Evolutionary conservation across 1,284 basidiomycete genomes (phyloP), one percentile per base, ranked within the genome.

Genomic region (Apiotrichum veenhuisii): DNA sequence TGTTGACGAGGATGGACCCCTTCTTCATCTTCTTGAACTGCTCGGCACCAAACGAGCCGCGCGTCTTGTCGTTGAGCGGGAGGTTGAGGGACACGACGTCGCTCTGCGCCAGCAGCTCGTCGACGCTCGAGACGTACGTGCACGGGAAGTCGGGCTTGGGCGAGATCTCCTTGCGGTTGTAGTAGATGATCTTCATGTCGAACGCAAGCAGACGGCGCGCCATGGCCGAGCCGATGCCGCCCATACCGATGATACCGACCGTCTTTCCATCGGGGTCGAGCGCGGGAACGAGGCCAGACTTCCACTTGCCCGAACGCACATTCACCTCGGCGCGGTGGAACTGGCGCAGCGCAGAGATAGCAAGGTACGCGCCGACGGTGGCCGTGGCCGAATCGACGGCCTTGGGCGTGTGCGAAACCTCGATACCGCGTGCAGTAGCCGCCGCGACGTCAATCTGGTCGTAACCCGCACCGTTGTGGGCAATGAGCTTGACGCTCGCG

Each of bases 381-480:
- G 92, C 92, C 0, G 92, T 94, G 4, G 87, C 91, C 63, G 92
- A 89, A 77, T 96, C 89, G 50, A 95, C 92, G 3, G 90, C 90
- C 18, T 86, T 85, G 3, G 92, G 92, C 0, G 92, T 95, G 71
- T 96, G 91, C 17, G 89, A 90, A n/a, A 95, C 85, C 52, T 78
- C 79, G 66, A 95, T 91, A 14, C 88, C 89, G 73, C 82, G 82
- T 17, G 81, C 83, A 66, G 84, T 87, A 73, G 86, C 87, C 5
- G 87, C 87, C 2, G 76, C 74, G 7, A 92, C 83, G 70, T 93
- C 87, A 64, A 94, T 87, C 64, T 87, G 85, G 73, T 91, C 89
- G 70, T 94, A 94, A 3, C 92, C 91, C 0, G 91, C 91, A n/a
- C 91, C 91, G 62, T 93, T 92, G 75, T 93, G 90, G 1, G 87